phyloP scores from a whole-genome alignment of 2,329 filamentous ascomycete genomes.

The Pseudogymnoascus sp. region DNA sequence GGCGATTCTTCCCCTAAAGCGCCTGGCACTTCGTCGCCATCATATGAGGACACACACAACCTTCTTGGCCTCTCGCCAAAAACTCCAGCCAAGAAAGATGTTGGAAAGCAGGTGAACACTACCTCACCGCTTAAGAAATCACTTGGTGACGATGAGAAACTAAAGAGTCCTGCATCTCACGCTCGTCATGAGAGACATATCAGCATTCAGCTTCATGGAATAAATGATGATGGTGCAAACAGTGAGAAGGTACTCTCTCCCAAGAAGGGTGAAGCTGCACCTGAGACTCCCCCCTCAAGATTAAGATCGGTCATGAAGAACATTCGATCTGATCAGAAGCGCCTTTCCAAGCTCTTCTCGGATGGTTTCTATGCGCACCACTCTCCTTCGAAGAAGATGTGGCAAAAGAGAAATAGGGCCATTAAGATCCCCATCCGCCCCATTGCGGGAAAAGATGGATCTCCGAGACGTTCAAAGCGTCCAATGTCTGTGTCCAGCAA shows the following conservation, averaged over 20 bases:
- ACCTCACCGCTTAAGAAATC: neutral
- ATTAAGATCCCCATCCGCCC: neutral
- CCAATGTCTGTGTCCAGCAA: neutral
- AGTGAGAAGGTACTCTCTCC: slow-evolving; percentile 6
- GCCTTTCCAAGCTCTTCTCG: slow-evolving; percentile 16
- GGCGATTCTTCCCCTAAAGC: slow-evolving; percentile 7
- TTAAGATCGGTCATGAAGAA: neutral
- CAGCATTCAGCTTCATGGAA: slow-evolving; percentile 15
- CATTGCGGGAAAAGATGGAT: neutral
- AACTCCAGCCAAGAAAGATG: neutral
- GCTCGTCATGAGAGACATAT: slow-evolving; percentile 13
- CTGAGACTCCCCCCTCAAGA: neutral
- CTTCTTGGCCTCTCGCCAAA: slow-evolving; percentile 15
- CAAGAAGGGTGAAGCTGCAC: neutral
- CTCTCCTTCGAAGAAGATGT: neutral
- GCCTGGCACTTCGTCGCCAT: slow-evolving; percentile 14
- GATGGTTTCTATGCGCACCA: slow-evolving; percentile 12
- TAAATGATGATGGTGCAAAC: slow-evolving; percentile 20
- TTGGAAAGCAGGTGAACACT: neutral
- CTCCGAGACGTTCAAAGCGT: neutral
- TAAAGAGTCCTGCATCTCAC: neutral
- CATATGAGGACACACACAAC: slow-evolving; percentile 19
- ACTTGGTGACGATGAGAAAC: neutral
- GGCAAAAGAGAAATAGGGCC: neutral
- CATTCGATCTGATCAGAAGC: slow-evolving; percentile 1